Conservation (phyloP, 2,329 filamentous ascomycete species). For the Triangularia setosa region DNA sequence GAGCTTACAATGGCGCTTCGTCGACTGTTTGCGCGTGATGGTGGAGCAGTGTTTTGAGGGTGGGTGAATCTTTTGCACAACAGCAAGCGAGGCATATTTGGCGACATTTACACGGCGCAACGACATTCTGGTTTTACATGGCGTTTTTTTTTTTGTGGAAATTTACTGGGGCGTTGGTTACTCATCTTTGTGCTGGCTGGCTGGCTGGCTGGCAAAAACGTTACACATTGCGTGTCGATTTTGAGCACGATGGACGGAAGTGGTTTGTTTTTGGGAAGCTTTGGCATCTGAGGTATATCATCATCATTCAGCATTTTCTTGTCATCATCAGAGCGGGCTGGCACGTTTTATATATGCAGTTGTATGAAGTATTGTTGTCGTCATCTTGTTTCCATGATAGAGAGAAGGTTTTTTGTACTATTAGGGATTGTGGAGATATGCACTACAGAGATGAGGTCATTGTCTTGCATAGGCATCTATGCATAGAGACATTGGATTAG, state of each 20-base stretch:
- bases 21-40: neutral
- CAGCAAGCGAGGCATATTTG: neutral
- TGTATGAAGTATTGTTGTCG: neutral
- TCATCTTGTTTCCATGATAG: neutral
- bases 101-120: neutral
- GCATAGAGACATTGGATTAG: neutral
- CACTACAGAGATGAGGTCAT: neutral
- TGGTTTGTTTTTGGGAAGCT: neutral
- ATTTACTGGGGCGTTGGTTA: neutral
- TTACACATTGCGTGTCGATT: neutral
- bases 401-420: neutral
- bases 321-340: neutral
- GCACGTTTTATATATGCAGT: neutral
- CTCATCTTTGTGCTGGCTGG: neutral
- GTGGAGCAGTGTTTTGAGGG: neutral
- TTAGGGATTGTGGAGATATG: neutral
- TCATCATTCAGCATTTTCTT: neutral
- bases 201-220: neutral
- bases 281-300: neutral
- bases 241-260: neutral
- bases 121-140: neutral
- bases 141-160: neutral
- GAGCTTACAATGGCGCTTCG: neutral
- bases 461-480: neutral
- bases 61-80: neutral